A percentile compares a stretch with the other conserved stretches of the same genome.
phyloP scores from a whole-genome alignment of 495 filamentous ascomycete genomes.

The Margaritispora aquatica region DNA sequence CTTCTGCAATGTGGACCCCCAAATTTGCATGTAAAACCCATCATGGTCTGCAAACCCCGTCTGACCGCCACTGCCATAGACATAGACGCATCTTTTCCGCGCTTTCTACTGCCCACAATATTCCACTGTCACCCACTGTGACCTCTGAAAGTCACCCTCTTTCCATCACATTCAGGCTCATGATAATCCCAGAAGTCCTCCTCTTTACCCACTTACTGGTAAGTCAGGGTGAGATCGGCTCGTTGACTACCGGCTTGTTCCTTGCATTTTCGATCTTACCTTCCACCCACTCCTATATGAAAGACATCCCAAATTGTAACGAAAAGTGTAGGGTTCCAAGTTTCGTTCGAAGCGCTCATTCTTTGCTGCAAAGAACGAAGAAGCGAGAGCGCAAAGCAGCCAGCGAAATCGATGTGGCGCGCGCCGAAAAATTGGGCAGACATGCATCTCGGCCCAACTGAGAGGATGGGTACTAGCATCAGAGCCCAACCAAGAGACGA shows the following conservation, averaged over 20 bases:
- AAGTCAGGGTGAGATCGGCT: neutral
- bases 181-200: neutral
- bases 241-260: neutral
- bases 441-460: constrained; percentile 22
- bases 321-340: neutral
- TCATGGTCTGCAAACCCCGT: neutral
- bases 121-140: neutral
- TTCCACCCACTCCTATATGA: neutral
- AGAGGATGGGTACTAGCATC: no score
- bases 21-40: neutral
- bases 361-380: no score
- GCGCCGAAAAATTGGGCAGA: constrained; percentile 20
- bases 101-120: no score
- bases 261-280: neutral
- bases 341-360: neutral
- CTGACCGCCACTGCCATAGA: constrained; percentile 5
- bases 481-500: constrained; percentile 12
- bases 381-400: constrained; percentile 12
- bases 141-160: neutral
- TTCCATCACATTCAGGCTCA: neutral
- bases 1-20: neutral
- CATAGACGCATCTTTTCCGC: neutral
- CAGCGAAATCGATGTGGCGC: constrained; percentile 16
- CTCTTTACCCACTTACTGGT: neutral
- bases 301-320: neutral